Evolutionary conservation across 371 early-diverging fungal genomes (phyloP).

Genomic region (Chytridium lagenaria): DNA sequence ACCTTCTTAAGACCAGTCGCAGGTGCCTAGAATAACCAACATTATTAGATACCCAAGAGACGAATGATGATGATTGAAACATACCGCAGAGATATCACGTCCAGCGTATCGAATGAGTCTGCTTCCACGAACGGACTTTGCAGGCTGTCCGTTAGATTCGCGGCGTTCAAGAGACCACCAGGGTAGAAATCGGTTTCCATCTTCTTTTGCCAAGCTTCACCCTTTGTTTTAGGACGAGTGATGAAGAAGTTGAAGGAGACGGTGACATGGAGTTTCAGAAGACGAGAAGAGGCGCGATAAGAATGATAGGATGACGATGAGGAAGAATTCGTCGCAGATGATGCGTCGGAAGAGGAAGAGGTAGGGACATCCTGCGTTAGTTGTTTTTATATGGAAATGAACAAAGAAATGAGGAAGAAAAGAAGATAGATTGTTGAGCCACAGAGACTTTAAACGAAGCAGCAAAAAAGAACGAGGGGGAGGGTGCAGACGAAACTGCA

Average conservation of each 20-base stretch:
- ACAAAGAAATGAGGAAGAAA: not conserved
- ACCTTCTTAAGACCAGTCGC: constrained; percentile 98
- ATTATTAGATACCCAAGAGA: not conserved
- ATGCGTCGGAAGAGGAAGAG: not conserved
- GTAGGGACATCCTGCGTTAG: constrained; percentile 11
- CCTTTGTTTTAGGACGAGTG: constrained; percentile 35
- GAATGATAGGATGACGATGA: too few relatives aligned
- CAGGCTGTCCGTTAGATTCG: constrained; percentile 27
- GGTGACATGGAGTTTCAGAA: constrained; percentile 4
- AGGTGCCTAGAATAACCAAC: constrained; percentile 63
- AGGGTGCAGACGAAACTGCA: not conserved
- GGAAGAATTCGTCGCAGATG: not conserved
- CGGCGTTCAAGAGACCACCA: constrained; percentile 54
- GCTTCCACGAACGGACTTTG: constrained; percentile 48
- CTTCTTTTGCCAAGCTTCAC: constrained; percentile 55
- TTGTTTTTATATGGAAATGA: not conserved
- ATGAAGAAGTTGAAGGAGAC: not conserved
- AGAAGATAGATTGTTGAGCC: constrained; percentile 6
- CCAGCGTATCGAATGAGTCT: constrained; percentile 80
- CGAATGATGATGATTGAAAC: not conserved
- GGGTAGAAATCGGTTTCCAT: constrained; percentile 42
- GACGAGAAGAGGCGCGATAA: constrained; percentile 26
- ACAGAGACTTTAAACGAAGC: not conserved
- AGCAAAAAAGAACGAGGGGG: constrained; percentile 15
- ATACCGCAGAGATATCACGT: constrained; percentile 82